phyloP scores from a whole-genome alignment of 23 red algal genomes.

The Pyropia haitanensis region DNA sequence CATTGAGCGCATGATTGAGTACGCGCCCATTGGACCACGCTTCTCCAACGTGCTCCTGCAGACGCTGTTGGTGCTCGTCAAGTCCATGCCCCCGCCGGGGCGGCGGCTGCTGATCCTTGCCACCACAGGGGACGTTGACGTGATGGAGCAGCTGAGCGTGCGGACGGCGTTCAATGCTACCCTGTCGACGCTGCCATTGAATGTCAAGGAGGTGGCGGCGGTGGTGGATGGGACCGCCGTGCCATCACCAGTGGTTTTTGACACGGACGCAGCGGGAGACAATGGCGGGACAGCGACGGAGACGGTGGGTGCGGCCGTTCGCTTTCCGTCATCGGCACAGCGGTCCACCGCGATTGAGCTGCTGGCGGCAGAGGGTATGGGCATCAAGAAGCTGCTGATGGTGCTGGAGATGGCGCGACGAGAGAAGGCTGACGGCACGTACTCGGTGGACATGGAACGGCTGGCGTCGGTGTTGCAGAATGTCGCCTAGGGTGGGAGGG shows the following conservation, averaged over 20 bases:
- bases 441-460: conserved; percentile 28
- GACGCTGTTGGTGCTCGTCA: conserved; percentile 85
- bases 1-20: conserved; percentile 93
- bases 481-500: conserved; percentile 11
- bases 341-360: conserved; percentile 37
- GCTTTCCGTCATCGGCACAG: conserved; percentile 36
- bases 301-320: conserved; percentile 11
- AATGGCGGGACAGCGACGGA: conserved; percentile 2
- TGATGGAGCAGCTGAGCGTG: conserved; percentile 71
- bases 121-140: conserved; percentile 51
- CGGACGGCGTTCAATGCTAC: conserved; percentile 65
- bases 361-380: conserved; percentile 47
- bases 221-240: conserved; percentile 56
- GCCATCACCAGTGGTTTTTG: conserved; percentile 3
- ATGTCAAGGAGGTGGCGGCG: conserved; percentile 45
- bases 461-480: conserved; percentile 34
- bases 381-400: conserved; percentile 97
- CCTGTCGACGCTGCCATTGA: conserved; percentile 47
- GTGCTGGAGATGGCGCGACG: conserved; percentile 82
- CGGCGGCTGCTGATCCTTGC: conserved; percentile 78
- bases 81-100: conserved; percentile 71
- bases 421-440: conserved; percentile 20
- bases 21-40: conserved; percentile 88
- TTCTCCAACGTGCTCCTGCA: conserved; percentile 89
- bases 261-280: too few species aligned